A percentile compares a stretch with the other conserved stretches of the same genome.
Evolutionary conservation across 108 stramenopile genomes (phyloP).

Genomic region (Fragilariopsis cylindrus): DNA sequence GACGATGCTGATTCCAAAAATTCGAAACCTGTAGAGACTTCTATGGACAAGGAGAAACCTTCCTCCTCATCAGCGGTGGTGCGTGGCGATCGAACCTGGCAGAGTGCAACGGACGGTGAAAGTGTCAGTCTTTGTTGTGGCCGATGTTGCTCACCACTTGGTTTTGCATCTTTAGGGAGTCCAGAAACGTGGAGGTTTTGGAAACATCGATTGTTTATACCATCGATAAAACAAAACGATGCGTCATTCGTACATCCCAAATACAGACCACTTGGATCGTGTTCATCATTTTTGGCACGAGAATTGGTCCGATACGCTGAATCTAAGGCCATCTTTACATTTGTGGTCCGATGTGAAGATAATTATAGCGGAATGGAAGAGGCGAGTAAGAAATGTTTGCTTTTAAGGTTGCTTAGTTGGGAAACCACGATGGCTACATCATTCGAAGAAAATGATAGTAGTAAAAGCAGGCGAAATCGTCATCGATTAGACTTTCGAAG

Average conservation of each 20-base stretch:
- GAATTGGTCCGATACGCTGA: conserved; percentile 86
- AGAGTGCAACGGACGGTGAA: conserved; percentile 39
- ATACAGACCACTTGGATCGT: conserved; percentile 17
- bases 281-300: conserved; percentile 67
- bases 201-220: conserved; percentile 65
- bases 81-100: conserved; percentile 42
- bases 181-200: conserved; percentile 63
- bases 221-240: not conserved
- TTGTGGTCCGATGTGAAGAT: conserved; percentile 47
- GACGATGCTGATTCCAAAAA: not conserved
- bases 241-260: not conserved
- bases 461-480: not conserved
- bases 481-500: conserved; percentile 17
- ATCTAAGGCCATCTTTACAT: conserved; percentile 77
- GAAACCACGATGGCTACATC: conserved; percentile 54
- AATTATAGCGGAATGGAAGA: not conserved
- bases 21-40: not conserved
- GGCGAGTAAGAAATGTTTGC: conserved; percentile 36
- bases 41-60: not conserved
- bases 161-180: conserved; percentile 62
- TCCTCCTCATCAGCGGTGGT: conserved; percentile 18
- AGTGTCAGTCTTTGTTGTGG: conserved; percentile 42
- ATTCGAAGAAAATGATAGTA: conserved; percentile 1
- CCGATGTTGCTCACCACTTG: conserved; percentile 61
- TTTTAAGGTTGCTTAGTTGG: conserved; percentile 75